A percentile compares a stretch with the other conserved stretches of the same genome.
Evolutionary conservation across 768 basidiomycete genomes (phyloP).

Genomic region (Gloeopeniophorella convolvens): DNA sequence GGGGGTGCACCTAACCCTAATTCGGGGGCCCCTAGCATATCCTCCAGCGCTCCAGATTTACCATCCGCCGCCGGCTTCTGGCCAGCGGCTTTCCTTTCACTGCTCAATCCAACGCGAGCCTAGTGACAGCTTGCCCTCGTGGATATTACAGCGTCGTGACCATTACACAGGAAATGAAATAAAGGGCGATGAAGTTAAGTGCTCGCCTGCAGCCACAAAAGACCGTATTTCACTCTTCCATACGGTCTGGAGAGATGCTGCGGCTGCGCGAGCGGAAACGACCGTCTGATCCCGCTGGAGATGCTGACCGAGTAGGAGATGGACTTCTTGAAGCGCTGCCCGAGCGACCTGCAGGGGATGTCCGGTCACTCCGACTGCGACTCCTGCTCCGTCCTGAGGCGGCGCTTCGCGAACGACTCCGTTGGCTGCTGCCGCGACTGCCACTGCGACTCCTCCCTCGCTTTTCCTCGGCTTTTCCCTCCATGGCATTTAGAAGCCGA

Average conservation of each 20-base stretch:
- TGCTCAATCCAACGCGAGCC: no score
- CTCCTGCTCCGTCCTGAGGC: constrained; percentile 28
- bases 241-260: constrained; percentile 36
- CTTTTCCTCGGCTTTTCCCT: constrained; percentile 54
- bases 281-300: constrained; percentile 22
- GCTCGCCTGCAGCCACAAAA: no score
- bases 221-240: constrained; percentile 39
- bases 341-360: constrained; percentile 47
- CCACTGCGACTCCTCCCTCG: constrained; percentile 37
- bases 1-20: constrained; percentile 1
- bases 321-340: constrained; percentile 52
- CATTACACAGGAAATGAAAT: no score
- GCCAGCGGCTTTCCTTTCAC: no score
- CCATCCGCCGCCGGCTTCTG: no score
- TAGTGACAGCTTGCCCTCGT: no score
- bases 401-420: constrained; percentile 32
- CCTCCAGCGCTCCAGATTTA: no score
- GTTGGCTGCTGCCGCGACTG: constrained; percentile 25
- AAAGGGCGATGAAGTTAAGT: no score
- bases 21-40: no score
- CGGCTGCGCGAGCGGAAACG: constrained; percentile 31
- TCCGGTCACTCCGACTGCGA: constrained; percentile 24
- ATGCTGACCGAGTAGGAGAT: constrained; percentile 31
- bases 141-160: no score
- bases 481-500: constrained; percentile 82